Evolutionary conservation across 2,329 filamentous ascomycete genomes (phyloP), one percentile per base, ranked within the genome.

Genomic region (Aspergillus sp.): DNA sequence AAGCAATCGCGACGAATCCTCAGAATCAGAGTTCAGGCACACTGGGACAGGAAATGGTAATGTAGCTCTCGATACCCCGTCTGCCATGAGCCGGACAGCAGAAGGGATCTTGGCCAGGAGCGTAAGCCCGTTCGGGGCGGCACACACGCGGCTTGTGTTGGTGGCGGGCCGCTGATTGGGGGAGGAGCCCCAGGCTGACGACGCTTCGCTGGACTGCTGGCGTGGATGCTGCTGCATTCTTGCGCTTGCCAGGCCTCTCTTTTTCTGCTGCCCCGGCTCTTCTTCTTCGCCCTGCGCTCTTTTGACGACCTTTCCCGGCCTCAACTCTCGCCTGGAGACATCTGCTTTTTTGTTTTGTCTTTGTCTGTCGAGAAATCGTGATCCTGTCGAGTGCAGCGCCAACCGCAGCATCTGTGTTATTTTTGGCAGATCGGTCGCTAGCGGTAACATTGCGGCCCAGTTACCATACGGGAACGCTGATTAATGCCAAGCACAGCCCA

Each of bases 61-160:
- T 17, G 14, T 14, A 37, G 33, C 17, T 49, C 37, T 31, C 27
- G 8, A 31, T 31, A 31, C 9, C 11, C 27, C 8, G 8, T 11
- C 8, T 4, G 27, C 27, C 27, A 31, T 31, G 27, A 31, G 27
- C 27, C 23, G 47, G 43, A 39, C 14, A 17, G 51, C 14, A 62
- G 31, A 37, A 66, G 68, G 63, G 64, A 64, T 70, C 69, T 66
- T 68, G 66, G 68, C 63, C 63, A 67, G 64, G 59, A 59, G 64
- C 56, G 60, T 65, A 63, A 60, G 66, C 64, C 64, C 61, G 67
- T 68, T 67, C 66, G 64, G 63, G 61, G 58, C 64, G 62, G 59
- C 35, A 66, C 66, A 72, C 69, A 73, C 72, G 72, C 72, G 72
- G 72, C 72, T 70, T 72, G 69, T 55, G 59, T 52, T 62, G 60